phyloP scores from a whole-genome alignment of 2,329 filamentous ascomycete species.

The Alternaria consortialis region DNA sequence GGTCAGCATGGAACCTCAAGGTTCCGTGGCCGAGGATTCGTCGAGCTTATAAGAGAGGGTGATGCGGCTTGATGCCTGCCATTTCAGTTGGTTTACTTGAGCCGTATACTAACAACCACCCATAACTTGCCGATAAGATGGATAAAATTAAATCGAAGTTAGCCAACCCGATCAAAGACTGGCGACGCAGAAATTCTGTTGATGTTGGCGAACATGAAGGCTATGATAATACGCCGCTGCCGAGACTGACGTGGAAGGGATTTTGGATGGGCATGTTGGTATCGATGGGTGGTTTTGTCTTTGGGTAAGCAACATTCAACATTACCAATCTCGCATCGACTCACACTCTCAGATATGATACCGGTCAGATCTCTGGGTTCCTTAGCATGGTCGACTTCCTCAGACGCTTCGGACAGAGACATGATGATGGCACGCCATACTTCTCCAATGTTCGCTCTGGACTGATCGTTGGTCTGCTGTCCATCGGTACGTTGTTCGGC shows the following conservation, averaged over 20 bases:
- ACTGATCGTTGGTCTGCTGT: slow-evolving; percentile 58
- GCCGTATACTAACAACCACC: not conserved
- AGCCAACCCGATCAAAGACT: slow-evolving; percentile 24
- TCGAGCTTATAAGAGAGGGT: not conserved
- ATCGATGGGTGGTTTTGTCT: slow-evolving; percentile 38
- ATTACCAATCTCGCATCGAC: not conserved
- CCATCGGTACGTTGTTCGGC: slow-evolving; percentile 77
- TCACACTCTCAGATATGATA: slow-evolving; percentile 28
- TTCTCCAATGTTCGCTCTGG: slow-evolving; percentile 43
- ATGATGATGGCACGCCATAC: slow-evolving; percentile 27
- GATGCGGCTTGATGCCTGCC: not conserved
- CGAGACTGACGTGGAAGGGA: slow-evolving; percentile 28
- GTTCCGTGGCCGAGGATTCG: not conserved
- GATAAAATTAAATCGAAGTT: slow-evolving; percentile 23
- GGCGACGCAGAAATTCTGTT: slow-evolving; percentile 25
- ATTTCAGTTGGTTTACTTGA: not conserved
- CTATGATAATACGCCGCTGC: slow-evolving; percentile 35
- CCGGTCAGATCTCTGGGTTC: slow-evolving; percentile 44
- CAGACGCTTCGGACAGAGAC: slow-evolving; percentile 30
- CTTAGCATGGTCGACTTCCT: slow-evolving; percentile 43
- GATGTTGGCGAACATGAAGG: slow-evolving; percentile 33
- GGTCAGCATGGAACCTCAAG: not conserved
- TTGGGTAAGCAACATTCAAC: not conserved
- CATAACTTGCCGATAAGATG: not conserved
- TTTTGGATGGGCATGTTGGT: slow-evolving; percentile 41